Conservation (phyloP, 805 yeast genomes). For the Kazachstania taianensis region DNA sequence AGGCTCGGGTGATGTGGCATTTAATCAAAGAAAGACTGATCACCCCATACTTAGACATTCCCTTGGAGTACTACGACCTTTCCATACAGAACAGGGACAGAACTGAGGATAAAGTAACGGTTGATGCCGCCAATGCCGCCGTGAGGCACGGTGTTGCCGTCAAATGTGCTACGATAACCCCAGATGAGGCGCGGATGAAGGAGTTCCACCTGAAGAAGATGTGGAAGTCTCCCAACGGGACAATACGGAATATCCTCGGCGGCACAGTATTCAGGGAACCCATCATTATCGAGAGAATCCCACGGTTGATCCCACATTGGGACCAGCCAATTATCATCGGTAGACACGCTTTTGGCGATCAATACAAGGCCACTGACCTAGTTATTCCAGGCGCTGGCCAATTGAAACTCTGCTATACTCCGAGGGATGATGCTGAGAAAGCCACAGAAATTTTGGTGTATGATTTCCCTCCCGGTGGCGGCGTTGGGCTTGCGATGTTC, state of each 20-base stretch:
- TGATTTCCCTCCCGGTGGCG: constrained; percentile 41
- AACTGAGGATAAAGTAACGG: constrained; percentile 80
- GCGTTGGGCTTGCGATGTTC: constrained; percentile 85
- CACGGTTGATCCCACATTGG: constrained; percentile 85
- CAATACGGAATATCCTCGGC: constrained; percentile 87
- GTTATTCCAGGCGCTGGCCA: constrained; percentile 66
- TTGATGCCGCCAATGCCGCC: constrained; percentile 84
- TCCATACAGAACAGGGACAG: constrained; percentile 78
- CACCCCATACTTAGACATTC: constrained; percentile 73
- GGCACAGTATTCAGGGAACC: constrained; percentile 98
- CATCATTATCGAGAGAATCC: constrained; percentile 79
- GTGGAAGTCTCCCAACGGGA: constrained; percentile 98
- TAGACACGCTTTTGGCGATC: constrained; percentile 96
- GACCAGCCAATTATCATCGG: constrained; percentile 92
- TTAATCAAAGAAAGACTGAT: constrained; percentile 77
- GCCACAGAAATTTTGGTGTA: constrained; percentile 30
- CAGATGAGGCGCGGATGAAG: constrained; percentile 88
- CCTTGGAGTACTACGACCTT: constrained; percentile 83
- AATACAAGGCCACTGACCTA: constrained; percentile 85
- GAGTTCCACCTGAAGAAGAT: constrained; percentile 86
- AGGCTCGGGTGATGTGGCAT: constrained; percentile 94
- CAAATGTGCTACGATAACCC: constrained; percentile 96
- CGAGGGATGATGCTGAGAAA: constrained; percentile 48
- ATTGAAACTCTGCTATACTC: constrained; percentile 64
- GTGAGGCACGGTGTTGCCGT: constrained; percentile 83